Conservation (phyloP, 225 moss, liverwort and hornwort species). For the Climacium dendroides region DNA sequence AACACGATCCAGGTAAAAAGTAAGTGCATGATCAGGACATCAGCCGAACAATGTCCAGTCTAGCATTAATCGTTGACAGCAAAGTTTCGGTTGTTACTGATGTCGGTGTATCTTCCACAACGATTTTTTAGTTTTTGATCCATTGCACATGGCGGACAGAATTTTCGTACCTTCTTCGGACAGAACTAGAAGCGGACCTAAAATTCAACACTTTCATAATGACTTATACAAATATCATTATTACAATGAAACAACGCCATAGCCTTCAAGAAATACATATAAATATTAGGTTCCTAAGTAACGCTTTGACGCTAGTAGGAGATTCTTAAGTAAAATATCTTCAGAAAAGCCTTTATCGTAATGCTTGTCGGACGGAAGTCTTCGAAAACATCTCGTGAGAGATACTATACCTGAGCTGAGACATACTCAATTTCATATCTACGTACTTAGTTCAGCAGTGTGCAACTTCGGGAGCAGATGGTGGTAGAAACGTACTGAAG, state of each 20-base stretch:
- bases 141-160: background rate
- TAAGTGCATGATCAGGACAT: background rate
- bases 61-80: background rate
- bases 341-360: background rate
- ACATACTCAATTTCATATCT: background rate
- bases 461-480: background rate
- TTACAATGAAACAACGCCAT: background rate
- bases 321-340: background rate
- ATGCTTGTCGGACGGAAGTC: background rate
- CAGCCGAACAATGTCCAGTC: background rate
- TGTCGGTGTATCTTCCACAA: background rate
- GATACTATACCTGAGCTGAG: background rate
- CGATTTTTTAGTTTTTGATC: background rate
- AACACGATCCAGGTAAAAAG: background rate
- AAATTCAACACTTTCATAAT: background rate
- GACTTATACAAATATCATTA: background rate
- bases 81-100: background rate
- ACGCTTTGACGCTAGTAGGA: background rate
- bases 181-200: background rate
- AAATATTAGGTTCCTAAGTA: background rate
- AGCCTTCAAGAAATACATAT: background rate
- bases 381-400: background rate
- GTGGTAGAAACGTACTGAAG: slow-evolving; percentile 39
- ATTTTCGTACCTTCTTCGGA: background rate
- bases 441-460: background rate